Conservation (phyloP, 129 eudicot genomes). For the Smallanthus sonchifolius region DNA sequence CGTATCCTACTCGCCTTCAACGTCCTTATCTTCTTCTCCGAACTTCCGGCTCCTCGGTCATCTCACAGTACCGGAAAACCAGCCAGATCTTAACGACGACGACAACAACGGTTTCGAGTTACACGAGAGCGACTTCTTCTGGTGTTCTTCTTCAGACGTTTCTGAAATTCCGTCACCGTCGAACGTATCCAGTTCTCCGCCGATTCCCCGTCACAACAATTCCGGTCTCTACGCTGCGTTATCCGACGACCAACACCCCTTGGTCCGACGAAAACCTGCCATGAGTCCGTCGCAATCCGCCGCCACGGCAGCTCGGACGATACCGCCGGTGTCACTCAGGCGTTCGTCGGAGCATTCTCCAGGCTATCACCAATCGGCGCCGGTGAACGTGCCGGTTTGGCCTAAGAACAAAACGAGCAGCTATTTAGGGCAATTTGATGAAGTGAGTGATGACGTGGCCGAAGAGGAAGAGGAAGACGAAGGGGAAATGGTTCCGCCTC, state of each 20-base stretch:
- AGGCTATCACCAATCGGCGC: constrained; percentile 68
- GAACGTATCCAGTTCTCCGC: constrained; percentile 18
- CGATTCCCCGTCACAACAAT: constrained; percentile 23
- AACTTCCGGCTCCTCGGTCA: constrained; percentile 38
- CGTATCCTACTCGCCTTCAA: constrained; percentile 5
- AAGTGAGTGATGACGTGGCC: constrained; percentile 32
- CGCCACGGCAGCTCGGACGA: constrained; percentile 27
- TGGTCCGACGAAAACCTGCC: constrained; percentile 43
- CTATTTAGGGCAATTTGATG: constrained; percentile 34
- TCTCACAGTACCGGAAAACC: constrained; percentile 19
- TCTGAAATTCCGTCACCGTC: constrained; percentile 18
- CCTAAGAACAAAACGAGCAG: constrained; percentile 26
- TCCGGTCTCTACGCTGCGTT: constrained; percentile 84
- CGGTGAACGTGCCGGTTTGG: constrained; percentile 85
- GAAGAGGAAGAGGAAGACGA: constrained; percentile 45
- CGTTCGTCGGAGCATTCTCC: constrained; percentile 28
- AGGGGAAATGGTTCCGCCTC: constrained; percentile 75
- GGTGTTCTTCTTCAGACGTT: constrained; percentile 37
- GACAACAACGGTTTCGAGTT: constrained; percentile 27
- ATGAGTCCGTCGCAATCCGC: constrained; percentile 47
- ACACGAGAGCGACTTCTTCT: constrained; percentile 70
- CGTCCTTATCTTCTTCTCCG: constrained; percentile 26
- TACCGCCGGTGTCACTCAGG: constrained; percentile 25
- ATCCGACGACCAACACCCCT: constrained; percentile 40
- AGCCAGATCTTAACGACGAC: constrained; percentile 23